Conservation (phyloP, 306 rosid genomes). For the Castanea mollissima region DNA sequence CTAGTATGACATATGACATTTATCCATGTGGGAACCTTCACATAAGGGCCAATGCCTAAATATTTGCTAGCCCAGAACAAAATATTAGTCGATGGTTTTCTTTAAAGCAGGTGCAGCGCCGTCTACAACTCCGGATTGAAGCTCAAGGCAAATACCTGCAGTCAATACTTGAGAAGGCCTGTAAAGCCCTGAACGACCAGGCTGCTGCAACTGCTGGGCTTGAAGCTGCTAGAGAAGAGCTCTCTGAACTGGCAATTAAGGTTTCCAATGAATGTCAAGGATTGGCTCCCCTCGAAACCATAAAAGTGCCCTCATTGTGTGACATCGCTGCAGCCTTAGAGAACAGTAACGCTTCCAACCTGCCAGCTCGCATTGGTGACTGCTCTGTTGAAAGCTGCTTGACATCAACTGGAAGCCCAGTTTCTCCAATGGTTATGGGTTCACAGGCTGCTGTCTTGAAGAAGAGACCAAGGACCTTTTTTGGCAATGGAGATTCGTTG, state of each 20-base stretch:
- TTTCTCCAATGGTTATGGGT: constrained; percentile 38
- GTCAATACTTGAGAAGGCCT: constrained; percentile 61
- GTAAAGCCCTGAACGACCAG: constrained; percentile 44
- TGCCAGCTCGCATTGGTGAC: constrained; percentile 36
- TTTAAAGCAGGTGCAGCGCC: constrained; percentile 50
- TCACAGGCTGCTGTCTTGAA: constrained; percentile 31
- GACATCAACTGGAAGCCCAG: constrained; percentile 44
- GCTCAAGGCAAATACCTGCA: constrained; percentile 60
- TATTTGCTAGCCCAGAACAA: not conserved
- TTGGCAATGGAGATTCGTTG: constrained; percentile 41
- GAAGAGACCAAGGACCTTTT: constrained; percentile 47
- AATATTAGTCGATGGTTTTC: constrained; percentile 1
- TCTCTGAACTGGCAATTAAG: constrained; percentile 49
- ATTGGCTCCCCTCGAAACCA: constrained; percentile 27
- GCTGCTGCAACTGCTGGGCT: constrained; percentile 39
- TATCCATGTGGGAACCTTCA: not conserved
- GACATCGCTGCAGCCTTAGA: constrained; percentile 38
- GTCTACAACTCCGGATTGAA: constrained; percentile 59
- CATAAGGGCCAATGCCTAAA: not conserved
- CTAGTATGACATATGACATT: not conserved
- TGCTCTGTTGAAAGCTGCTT: constrained; percentile 47
- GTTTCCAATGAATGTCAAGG: constrained; percentile 38
- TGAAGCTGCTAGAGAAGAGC: constrained; percentile 55
- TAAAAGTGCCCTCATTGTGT: constrained; percentile 34
- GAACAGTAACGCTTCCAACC: constrained; percentile 19